Conservation (phyloP, 176 grass and related monocot genomes). For the Aegilops speltoides region DNA sequence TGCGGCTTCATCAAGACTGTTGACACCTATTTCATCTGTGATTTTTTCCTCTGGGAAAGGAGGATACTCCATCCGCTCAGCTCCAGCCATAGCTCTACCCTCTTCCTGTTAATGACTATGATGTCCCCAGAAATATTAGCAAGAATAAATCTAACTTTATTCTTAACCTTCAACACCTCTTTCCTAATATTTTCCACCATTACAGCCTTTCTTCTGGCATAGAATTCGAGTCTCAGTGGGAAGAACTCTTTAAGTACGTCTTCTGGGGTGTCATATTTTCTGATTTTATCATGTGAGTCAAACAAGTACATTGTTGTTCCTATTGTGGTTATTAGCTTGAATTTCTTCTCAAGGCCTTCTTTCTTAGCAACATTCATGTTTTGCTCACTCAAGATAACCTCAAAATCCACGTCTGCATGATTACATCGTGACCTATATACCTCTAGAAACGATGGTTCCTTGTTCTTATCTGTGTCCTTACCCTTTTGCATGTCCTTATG, state of each 20-base stretch:
- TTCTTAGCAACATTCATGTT: slow-evolving; percentile 47
- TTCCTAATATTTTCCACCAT: slow-evolving; percentile 52
- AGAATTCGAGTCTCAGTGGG: slow-evolving; percentile 56
- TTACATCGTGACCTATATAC: slow-evolving; percentile 44
- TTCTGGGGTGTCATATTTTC: slow-evolving; percentile 79
- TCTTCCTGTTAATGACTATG: slow-evolving; percentile 70
- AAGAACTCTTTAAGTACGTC: slow-evolving; percentile 84
- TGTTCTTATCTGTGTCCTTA: slow-evolving; percentile 20
- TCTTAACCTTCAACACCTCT: slow-evolving; percentile 58
- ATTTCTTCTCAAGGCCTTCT: slow-evolving; percentile 89
- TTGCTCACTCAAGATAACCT: slow-evolving; percentile 48
- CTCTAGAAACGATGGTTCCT: slow-evolving; percentile 57
- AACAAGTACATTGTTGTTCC: slow-evolving; percentile 90
- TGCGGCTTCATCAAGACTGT: slow-evolving; percentile 32
- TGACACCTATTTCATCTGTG: slow-evolving; percentile 46
- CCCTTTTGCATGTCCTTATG: slow-evolving; percentile 36
- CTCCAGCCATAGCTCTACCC: slow-evolving; percentile 68
- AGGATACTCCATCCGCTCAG: slow-evolving; percentile 54
- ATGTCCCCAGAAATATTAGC: slow-evolving; percentile 57
- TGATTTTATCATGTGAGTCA: slow-evolving; percentile 62
- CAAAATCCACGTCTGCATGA: slow-evolving; percentile 55
- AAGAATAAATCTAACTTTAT: slow-evolving; percentile 73
- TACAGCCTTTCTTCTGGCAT: slow-evolving; percentile 77
- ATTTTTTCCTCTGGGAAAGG: slow-evolving; percentile 65
- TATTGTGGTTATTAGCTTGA: slow-evolving; percentile 78